Evolutionary conservation across 148 eudicot genomes (phyloP).

Genomic region (Oxyria digyna): DNA sequence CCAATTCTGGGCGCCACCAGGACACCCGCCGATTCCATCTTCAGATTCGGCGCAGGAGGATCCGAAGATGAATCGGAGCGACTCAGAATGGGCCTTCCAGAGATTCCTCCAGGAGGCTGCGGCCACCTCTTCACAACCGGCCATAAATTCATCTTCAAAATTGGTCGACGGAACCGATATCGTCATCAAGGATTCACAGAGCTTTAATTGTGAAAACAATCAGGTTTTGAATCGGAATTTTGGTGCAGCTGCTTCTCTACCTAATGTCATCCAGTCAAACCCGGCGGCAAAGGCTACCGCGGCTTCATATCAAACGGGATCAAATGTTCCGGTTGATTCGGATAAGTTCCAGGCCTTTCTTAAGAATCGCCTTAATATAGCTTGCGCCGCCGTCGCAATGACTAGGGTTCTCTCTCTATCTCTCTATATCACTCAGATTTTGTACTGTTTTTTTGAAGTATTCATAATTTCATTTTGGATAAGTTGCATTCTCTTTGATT

Average conservation of each 20-base stretch:
- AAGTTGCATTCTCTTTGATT: neutral
- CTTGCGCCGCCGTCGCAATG: conserved; percentile 27
- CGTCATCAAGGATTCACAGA: conserved; percentile 16
- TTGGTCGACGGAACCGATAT: neutral
- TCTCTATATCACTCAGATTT: neutral
- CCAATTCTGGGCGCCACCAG: conserved; percentile 57
- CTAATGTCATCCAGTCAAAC: neutral
- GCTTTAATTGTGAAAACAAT: neutral
- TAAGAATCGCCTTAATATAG: conserved; percentile 21
- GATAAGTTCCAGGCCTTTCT: conserved; percentile 22
- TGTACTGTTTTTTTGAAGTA: neutral
- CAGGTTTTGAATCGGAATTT: neutral
- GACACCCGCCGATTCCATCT: neutral
- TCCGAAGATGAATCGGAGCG: conserved; percentile 14
- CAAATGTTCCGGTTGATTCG: conserved; percentile 37
- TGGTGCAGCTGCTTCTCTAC: neutral
- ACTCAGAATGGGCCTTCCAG: conserved; percentile 14
- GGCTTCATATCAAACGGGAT: conserved; percentile 13
- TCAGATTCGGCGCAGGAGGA: neutral
- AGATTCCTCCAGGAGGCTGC: conserved; percentile 13
- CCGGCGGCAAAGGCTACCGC: neutral
- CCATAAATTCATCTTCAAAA: neutral
- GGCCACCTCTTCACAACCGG: neutral
- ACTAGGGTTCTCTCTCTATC: conserved; percentile 14
- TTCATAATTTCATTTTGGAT: neutral